These are phyloP conservation scores for Parachaetomium inaequale DNA, from an alignment of 495 filamentous ascomycete species.

Conservation along the genomic window DNA sequence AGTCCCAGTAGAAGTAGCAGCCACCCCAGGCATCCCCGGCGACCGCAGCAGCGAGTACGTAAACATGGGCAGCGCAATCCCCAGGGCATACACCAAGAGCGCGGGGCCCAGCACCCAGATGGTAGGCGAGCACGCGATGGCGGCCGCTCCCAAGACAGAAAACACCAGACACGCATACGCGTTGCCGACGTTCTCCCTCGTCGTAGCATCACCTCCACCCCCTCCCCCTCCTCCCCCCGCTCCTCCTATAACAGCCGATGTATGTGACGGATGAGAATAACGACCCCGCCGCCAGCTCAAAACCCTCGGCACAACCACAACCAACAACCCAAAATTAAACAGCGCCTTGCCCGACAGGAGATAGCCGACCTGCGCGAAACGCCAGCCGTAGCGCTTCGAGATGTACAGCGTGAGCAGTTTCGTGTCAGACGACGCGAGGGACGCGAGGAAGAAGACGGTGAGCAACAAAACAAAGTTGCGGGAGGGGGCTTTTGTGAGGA, in stretches of 20 bases:
- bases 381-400: constrained; percentile 43
- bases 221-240: constrained; percentile 18
- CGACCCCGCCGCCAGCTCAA: constrained; percentile 21
- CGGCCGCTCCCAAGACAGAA: constrained; percentile 40
- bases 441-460: constrained; percentile 39
- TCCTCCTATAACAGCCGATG: background rate
- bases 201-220: constrained; percentile 28
- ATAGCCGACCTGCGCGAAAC: constrained; percentile 41
- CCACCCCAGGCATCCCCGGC: constrained; percentile 19
- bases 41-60: constrained; percentile 42
- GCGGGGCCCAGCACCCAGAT: constrained; percentile 37
- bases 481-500: constrained; percentile 13
- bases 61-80: constrained; percentile 44
- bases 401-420: constrained; percentile 46
- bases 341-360: constrained; percentile 44
- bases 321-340: constrained; percentile 42
- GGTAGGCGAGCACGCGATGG: constrained; percentile 35
- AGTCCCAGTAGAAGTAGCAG: constrained; percentile 6
- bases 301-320: constrained; percentile 35
- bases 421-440: constrained; percentile 46
- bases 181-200: too few species aligned
- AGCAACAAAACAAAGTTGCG: constrained; percentile 38
- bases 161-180: constrained; percentile 36
- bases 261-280: background rate
- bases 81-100: constrained; percentile 42